A percentile compares a stretch with the other conserved stretches of the same genome.
phyloP scores from a whole-genome alignment of 176 grass and related monocot genomes.

The Saccharum officinarum region DNA sequence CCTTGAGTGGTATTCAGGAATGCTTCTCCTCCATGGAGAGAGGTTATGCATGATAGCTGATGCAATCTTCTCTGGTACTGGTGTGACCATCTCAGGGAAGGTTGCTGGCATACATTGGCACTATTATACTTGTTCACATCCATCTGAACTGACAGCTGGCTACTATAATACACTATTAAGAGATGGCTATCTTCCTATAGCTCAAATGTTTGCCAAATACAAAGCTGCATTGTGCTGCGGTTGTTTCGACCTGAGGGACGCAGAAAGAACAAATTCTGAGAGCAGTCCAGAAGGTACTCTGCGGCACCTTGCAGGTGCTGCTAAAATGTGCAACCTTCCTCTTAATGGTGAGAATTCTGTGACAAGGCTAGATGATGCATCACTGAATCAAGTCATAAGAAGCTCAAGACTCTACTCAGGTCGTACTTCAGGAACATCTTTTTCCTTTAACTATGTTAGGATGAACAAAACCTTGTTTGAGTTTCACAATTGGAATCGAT shows the following conservation, averaged over 20 bases:
- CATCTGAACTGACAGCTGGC: slow-evolving; percentile 74
- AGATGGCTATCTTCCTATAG: slow-evolving; percentile 76
- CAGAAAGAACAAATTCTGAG: slow-evolving; percentile 39
- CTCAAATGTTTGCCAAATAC: slow-evolving; percentile 66
- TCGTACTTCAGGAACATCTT: slow-evolving; percentile 47
- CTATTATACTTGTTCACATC: slow-evolving; percentile 59
- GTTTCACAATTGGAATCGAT: slow-evolving; percentile 62
- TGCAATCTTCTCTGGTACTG: slow-evolving; percentile 51
- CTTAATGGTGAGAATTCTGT: slow-evolving; percentile 67
- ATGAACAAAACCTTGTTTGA: slow-evolving; percentile 79
- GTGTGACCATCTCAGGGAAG: slow-evolving; percentile 64
- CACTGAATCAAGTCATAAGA: slow-evolving; percentile 62
- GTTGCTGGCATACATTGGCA: slow-evolving; percentile 73
- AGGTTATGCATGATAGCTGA: slow-evolving; percentile 62
- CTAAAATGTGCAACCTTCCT: slow-evolving; percentile 58
- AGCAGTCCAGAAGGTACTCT: slow-evolving; percentile 78
- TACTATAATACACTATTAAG: slow-evolving; percentile 77
- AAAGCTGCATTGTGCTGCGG: slow-evolving; percentile 52
- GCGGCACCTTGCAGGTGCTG: slow-evolving; percentile 53
- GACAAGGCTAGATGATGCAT: slow-evolving; percentile 54
- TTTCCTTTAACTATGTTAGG: slow-evolving; percentile 85
- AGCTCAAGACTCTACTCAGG: slow-evolving; percentile 66
- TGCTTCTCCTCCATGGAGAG: slow-evolving; percentile 71
- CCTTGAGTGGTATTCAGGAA: slow-evolving; percentile 79
- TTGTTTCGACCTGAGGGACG: slow-evolving; percentile 65